phyloP scores from a whole-genome alignment of 1,284 basidiomycete genomes.

The Cutaneotrichosporon cutaneum region DNA sequence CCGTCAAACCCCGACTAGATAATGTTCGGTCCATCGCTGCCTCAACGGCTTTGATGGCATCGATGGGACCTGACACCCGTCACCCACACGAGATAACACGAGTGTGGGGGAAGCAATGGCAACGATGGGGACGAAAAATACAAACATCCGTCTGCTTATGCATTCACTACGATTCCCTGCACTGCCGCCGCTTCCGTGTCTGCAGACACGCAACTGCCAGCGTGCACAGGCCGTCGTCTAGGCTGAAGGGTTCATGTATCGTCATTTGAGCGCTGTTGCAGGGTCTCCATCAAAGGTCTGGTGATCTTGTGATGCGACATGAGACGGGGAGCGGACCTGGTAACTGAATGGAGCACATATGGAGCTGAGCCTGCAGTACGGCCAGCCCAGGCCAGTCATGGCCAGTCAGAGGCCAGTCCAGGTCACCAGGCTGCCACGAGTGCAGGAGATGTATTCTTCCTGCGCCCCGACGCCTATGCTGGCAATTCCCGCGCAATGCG shows the following conservation, averaged over 20 bases:
- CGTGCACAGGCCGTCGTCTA: background rate
- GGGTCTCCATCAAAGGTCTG: background rate
- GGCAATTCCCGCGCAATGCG: background rate
- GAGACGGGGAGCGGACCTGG: background rate
- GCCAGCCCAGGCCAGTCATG: too few species aligned
- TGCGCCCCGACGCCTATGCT: background rate
- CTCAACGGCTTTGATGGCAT: too few species aligned
- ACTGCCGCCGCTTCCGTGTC: background rate
- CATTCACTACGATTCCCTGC: too few species aligned
- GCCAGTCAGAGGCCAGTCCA: too few species aligned
- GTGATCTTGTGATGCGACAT: background rate
- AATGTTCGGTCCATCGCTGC: background rate
- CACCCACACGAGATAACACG: background rate
- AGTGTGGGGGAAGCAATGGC: too few species aligned
- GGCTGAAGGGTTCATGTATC: background rate
- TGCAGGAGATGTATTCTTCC: too few species aligned
- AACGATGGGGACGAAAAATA: background rate
- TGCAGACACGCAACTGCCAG: background rate
- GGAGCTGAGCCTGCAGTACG: too few species aligned
- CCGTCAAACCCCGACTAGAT: slow-evolving; percentile 2
- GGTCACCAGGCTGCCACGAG: too few species aligned
- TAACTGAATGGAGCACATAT: too few species aligned
- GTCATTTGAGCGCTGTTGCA: background rate
- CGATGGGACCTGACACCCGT: slow-evolving; percentile 1
- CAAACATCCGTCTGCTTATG: background rate